Evolutionary conservation across 139 green algal genomes (phyloP).

Genomic region (Zygnema circumcarinatum): DNA sequence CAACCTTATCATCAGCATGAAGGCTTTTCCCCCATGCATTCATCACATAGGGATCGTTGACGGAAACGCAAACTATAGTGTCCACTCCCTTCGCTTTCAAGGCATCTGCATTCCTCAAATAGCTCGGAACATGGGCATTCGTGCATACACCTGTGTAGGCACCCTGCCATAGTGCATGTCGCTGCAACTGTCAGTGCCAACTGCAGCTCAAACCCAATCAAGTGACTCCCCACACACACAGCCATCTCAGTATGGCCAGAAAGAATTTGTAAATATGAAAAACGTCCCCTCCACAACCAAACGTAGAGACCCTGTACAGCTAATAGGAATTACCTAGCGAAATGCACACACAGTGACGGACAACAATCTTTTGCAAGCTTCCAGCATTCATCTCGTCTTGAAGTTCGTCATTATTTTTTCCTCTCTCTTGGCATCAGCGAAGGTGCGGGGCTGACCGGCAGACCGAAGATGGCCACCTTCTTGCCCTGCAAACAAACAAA

Average conservation of each 20-base stretch:
- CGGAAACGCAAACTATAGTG: constrained; percentile 33
- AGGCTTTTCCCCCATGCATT: constrained; percentile 41
- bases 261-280: background rate
- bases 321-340: too few species aligned
- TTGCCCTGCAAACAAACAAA: constrained; percentile 30
- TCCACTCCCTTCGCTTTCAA: constrained; percentile 54
- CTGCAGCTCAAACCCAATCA: too few species aligned
- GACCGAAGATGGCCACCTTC: constrained; percentile 53
- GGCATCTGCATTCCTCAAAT: constrained; percentile 30
- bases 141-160: constrained; percentile 54
- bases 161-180: constrained; percentile 20
- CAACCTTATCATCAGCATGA: constrained; percentile 42
- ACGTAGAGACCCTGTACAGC: too few species aligned
- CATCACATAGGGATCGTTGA: constrained; percentile 53
- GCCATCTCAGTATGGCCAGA: background rate
- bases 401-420: too few species aligned
- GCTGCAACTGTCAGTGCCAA: background rate
- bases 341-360: too few species aligned
- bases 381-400: too few species aligned
- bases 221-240: too few species aligned
- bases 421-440: too few species aligned
- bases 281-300: too few species aligned
- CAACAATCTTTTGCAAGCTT: too few species aligned
- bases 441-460: constrained; percentile 31
- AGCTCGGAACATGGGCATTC: constrained; percentile 44